Evolutionary conservation across 176 grass and related monocot species (phyloP).

Genomic region (Secale cereale): DNA sequence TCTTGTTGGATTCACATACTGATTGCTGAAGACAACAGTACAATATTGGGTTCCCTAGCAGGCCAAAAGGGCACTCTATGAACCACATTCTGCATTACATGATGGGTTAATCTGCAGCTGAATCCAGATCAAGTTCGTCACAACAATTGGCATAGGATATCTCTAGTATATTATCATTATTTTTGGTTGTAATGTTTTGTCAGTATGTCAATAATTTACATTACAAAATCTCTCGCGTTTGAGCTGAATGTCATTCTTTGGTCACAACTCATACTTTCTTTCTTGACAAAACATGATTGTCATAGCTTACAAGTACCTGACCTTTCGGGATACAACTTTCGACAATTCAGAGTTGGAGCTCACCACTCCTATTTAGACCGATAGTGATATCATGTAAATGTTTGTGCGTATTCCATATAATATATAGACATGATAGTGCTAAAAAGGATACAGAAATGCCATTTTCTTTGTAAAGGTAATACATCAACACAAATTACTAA

Average conservation of each 20-base stretch:
- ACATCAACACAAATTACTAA: neutral
- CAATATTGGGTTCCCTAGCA: constrained; percentile 22
- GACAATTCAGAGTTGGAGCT: neutral
- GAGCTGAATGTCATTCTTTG: constrained; percentile 20
- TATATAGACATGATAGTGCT: neutral
- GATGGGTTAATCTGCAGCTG: constrained; percentile 20
- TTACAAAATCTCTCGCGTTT: neutral
- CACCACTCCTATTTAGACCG: neutral
- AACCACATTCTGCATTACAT: constrained; percentile 12
- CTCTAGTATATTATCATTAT: constrained; percentile 26
- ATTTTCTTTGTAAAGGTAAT: neutral
- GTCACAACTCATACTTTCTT: neutral
- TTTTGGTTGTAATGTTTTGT: constrained; percentile 37
- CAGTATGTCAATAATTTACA: constrained; percentile 39
- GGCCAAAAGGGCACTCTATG: constrained; percentile 11
- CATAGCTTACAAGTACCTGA: neutral
- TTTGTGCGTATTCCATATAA: neutral
- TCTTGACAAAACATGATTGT: constrained; percentile 1
- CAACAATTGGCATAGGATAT: constrained; percentile 30
- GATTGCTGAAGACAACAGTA: neutral
- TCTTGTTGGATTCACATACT: constrained; percentile 14
- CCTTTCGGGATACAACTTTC: neutral
- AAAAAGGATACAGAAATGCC: neutral
- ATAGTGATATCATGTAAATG: neutral
- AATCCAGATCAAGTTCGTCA: constrained; percentile 13